Base-by-base conservation (phyloP, 2,329 filamentous ascomycete species). In the Gremmenia infestans region DNA sequence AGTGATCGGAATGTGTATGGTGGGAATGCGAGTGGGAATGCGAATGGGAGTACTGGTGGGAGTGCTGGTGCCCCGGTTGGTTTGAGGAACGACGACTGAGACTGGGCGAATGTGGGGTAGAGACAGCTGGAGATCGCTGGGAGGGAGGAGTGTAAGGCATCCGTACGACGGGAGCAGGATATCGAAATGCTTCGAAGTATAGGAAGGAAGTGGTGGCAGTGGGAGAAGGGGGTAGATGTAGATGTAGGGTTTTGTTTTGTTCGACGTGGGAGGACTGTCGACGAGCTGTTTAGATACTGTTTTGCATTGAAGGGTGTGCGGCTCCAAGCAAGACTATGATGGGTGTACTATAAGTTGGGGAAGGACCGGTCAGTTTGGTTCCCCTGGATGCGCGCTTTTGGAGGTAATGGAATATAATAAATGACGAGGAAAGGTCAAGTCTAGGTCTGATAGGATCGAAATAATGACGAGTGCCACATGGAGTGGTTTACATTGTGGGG, bases 141-240 rank as follows among this genome's bases (percentile, higher is more conserved):
- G 86, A 83, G 61, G 89, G 89, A 59, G 89, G 89, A 73, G 89
- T 94, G 78, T 94, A 94, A 83, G 89, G 89, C 89, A 94, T 94
- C 77, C 81, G 73, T 71, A 68, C 71, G 70, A 58, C 59, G 53
- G 56, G 56, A 39, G 53, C 57, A 39, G 19, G 42, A 39, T 39
- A 47, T 17, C 43, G 54, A 45, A 50, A 46, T 53, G 22, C 11
- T 52, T 48, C 42, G 54, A 39, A 19, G 47, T 46, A 42, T 39
- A 52, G 25, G 48, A 42, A 43, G 39, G 39, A 42, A 50, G 51
- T 28, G 25, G 25, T 28, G 25, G 25, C 5, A 28, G 25, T 28
- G 25, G 25, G 25, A 28, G 25, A 5, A 7, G 28, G 28, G 28
- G 2, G 7, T 32, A 32, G 28, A 32, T 32, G 28, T 11, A 32